Percentiles rank a stretch among this genome's conserved stretches.
These are phyloP conservation scores for Phialophora verrucosa DNA, from an alignment of 2,329 filamentous ascomycete species.

Conservation along the genomic window DNA sequence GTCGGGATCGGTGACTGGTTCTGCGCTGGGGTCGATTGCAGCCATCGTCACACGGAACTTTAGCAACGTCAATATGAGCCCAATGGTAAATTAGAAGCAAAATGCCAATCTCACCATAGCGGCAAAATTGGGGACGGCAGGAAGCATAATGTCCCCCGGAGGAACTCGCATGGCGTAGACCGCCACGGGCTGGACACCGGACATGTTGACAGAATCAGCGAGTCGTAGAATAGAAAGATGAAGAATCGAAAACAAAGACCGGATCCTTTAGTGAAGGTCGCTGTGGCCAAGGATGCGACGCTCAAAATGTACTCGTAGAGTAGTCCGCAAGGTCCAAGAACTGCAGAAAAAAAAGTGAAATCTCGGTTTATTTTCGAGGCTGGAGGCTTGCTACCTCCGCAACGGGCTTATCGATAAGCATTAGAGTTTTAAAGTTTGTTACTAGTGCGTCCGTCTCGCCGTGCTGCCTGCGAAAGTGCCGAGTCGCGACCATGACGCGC, in stretches of 20 bases:
- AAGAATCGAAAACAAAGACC: background rate
- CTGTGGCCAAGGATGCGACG: background rate
- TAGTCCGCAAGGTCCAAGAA: background rate
- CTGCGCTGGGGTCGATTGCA: conserved; percentile 87
- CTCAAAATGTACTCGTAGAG: background rate
- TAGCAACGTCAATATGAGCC: conserved; percentile 9
- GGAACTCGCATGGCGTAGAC: conserved; percentile 93
- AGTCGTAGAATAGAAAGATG: background rate
- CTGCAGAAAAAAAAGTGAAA: background rate
- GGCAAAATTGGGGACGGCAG: conserved; percentile 77
- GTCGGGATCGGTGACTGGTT: conserved; percentile 67
- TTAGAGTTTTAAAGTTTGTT: background rate
- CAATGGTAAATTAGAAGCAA: conserved; percentile 12
- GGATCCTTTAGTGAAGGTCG: background rate
- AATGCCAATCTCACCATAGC: conserved; percentile 71
- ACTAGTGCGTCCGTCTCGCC: background rate
- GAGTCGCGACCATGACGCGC: conserved; percentile 2
- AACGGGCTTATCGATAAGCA: conserved; percentile 18
- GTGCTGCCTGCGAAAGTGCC: background rate
- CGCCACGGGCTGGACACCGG: conserved; percentile 67
- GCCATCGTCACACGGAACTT: conserved; percentile 99
- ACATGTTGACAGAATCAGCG: conserved; percentile 44
- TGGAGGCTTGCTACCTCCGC: conserved; percentile 23
- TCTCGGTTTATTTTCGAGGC: background rate
- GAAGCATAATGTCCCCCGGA: conserved; percentile 79